Evolutionary conservation across 108 stramenopile species (phyloP).

Genomic region (Cyclotella kingstonii): DNA sequence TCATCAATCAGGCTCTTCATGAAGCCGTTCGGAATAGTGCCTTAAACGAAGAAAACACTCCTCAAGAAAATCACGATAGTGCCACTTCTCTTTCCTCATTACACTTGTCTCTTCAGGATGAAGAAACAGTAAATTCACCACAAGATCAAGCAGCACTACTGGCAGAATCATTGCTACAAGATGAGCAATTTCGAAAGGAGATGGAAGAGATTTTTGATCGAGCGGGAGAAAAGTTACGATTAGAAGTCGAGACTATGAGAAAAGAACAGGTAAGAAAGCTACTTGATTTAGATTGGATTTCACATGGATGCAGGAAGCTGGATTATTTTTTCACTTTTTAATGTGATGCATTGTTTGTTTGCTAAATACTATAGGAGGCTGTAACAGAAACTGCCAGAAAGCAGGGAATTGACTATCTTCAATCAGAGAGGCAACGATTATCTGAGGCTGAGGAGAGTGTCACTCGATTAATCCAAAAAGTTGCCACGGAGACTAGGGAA

Average conservation of each 20-base stretch:
- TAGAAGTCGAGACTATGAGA: constrained; percentile 31
- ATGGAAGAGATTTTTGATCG: constrained; percentile 40
- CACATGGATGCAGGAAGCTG: not conserved
- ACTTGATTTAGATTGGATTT: not conserved
- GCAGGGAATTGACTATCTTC: constrained; percentile 24
- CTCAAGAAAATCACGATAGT: too few species aligned
- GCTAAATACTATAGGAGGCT: constrained; percentile 9
- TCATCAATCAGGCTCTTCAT: too few species aligned
- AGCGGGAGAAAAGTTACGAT: constrained; percentile 27
- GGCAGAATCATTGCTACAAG: constrained; percentile 18
- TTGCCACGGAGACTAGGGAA: constrained; percentile 27
- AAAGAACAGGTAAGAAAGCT: constrained; percentile 27
- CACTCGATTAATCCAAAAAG: constrained; percentile 32
- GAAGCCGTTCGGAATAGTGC: too few species aligned
- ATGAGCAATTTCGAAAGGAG: constrained; percentile 27
- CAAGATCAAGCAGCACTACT: too few species aligned
- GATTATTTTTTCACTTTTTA: not conserved
- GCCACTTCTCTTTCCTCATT: too few species aligned
- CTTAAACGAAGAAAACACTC: too few species aligned
- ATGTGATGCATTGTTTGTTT: not conserved
- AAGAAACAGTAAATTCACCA: too few species aligned
- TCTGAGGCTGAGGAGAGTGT: constrained; percentile 43
- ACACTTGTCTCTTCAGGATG: too few species aligned
- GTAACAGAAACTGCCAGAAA: constrained; percentile 28
- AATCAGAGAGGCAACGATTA: constrained; percentile 30